These are phyloP conservation scores for Hibiscus tridactylites DNA, from an alignment of 345 rosid species.

Conservation along the genomic window DNA sequence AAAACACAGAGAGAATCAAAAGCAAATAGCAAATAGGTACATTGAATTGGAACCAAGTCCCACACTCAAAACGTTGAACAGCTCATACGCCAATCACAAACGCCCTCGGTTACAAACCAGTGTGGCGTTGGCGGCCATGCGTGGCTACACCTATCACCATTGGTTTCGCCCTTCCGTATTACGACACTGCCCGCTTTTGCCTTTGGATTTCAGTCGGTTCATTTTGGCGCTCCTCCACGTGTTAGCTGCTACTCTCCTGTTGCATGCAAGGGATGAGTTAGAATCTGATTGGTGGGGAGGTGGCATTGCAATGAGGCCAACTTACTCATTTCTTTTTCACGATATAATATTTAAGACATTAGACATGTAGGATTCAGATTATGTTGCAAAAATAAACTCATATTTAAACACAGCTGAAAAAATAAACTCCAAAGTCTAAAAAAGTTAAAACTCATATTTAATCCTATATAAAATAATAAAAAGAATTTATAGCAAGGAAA, in stretches of 20 bases:
- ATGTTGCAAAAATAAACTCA: too few species aligned
- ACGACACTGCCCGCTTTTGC: background rate
- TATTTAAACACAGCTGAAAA: too few species aligned
- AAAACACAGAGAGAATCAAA: background rate
- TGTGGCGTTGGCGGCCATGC: slow-evolving; percentile 66
- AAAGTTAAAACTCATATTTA: too few species aligned
- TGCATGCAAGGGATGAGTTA: slow-evolving; percentile 48
- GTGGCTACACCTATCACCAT: slow-evolving; percentile 68
- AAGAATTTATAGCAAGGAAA: too few species aligned
- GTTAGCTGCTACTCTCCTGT: slow-evolving; percentile 1
- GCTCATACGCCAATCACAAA: slow-evolving; percentile 30
- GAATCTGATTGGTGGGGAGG: slow-evolving; percentile 19
- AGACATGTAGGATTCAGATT: too few species aligned
- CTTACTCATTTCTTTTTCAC: too few species aligned
- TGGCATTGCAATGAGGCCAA: too few species aligned
- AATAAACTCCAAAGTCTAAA: too few species aligned
- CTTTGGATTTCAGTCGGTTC: slow-evolving; percentile 16
- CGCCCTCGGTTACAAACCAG: slow-evolving; percentile 34
- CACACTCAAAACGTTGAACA: background rate
- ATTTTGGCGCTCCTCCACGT: slow-evolving; percentile 21
- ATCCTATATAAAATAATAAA: too few species aligned
- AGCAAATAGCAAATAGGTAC: background rate
- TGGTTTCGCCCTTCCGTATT: slow-evolving; percentile 17
- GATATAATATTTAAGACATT: too few species aligned
- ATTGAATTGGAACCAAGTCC: background rate